Conservation (phyloP, 1,139 yeast species). For the Wickerhamomyces sp. region DNA sequence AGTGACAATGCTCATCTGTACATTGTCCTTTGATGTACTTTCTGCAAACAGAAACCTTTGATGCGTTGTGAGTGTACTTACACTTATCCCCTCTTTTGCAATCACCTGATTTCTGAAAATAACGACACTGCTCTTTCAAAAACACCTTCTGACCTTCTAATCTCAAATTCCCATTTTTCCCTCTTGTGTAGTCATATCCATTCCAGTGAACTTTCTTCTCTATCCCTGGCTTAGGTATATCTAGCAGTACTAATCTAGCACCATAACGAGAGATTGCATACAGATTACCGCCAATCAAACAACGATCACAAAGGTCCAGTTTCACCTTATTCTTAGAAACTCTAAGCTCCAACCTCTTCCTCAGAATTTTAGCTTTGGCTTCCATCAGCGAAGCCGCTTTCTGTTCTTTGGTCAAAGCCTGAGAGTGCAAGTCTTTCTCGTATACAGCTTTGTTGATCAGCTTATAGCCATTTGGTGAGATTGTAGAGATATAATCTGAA, state of each 20-base stretch:
- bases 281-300: constrained; percentile 29
- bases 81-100: constrained; percentile 53
- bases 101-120: constrained; percentile 23
- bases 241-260: constrained; percentile 30
- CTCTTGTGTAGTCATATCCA: constrained; percentile 26
- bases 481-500: constrained; percentile 27
- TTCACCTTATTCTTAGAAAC: constrained; percentile 26
- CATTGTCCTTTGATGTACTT: constrained; percentile 45
- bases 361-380: constrained; percentile 9
- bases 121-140: constrained; percentile 34
- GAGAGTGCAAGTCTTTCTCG: constrained; percentile 29
- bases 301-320: constrained; percentile 35
- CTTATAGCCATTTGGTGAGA: constrained; percentile 34
- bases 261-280: constrained; percentile 37
- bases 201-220: constrained; percentile 30
- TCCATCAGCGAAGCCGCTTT: constrained; percentile 15
- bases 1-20: constrained; percentile 41
- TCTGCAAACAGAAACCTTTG: constrained; percentile 53
- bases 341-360: constrained; percentile 17
- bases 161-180: constrained; percentile 30
- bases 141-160: constrained; percentile 19
- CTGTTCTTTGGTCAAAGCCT: constrained; percentile 22
- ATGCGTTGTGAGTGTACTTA: constrained; percentile 47
- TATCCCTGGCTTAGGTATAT: constrained; percentile 15
- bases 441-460: constrained; percentile 34